These are phyloP conservation scores for Staphylotrichum tortipilum DNA, from an alignment of 495 filamentous ascomycete species.

Conservation along the genomic window DNA sequence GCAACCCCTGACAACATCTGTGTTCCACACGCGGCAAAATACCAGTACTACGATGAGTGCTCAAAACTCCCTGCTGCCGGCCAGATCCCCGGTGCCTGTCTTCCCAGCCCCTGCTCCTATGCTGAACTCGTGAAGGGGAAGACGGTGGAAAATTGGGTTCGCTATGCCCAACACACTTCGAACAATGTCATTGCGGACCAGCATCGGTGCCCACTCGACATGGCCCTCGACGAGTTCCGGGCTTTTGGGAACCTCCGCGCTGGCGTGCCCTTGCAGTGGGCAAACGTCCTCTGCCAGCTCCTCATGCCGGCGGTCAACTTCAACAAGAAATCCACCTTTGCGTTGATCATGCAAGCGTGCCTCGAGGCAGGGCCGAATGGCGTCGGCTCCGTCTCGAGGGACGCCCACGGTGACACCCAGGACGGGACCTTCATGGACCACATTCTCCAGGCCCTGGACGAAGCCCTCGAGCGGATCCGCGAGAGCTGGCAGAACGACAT, in stretches of 20 bases:
- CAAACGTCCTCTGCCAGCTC: slow-evolving; percentile 47
- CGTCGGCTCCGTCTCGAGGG: background rate
- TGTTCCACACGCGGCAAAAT: slow-evolving; percentile 8
- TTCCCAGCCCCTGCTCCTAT: slow-evolving; percentile 6
- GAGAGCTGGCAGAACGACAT: slow-evolving; percentile 15
- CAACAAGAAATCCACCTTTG: slow-evolving; percentile 35
- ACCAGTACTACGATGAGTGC: slow-evolving; percentile 23
- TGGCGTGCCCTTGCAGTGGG: slow-evolving; percentile 44
- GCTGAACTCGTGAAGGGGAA: background rate
- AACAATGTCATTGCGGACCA: slow-evolving; percentile 43
- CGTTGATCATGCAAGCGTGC: slow-evolving; percentile 42
- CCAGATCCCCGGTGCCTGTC: background rate
- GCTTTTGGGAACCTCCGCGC: slow-evolving; percentile 40
- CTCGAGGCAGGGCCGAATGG: slow-evolving; percentile 38
- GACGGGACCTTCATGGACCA: background rate
- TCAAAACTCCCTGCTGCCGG: background rate
- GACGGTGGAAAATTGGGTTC: slow-evolving; percentile 5
- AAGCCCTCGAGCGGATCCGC: slow-evolving; percentile 4
- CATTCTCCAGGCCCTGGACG: background rate
- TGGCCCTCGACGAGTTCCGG: slow-evolving; percentile 45
- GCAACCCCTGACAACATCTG: background rate
- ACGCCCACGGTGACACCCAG: background rate
- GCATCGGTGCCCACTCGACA: slow-evolving; percentile 26
- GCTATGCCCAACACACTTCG: slow-evolving; percentile 17
- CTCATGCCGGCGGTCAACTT: slow-evolving; percentile 36